These are phyloP conservation scores for Fusarium buharicum DNA, from an alignment of 2,329 filamentous ascomycete genomes.

Conservation along the genomic window DNA sequence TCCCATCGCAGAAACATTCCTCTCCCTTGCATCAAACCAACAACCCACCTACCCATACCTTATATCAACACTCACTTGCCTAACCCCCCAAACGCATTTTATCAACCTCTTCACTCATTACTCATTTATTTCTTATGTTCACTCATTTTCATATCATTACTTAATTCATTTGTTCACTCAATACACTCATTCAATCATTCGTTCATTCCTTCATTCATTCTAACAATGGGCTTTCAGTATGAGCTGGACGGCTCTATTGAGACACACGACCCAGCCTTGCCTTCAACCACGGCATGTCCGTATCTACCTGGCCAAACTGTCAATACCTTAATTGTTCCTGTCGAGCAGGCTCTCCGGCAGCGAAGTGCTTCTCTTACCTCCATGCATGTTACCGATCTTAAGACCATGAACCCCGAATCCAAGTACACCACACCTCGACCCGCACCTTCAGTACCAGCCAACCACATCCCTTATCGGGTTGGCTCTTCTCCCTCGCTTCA, in stretches of 20 bases:
- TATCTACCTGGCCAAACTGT: slow-evolving; percentile 88
- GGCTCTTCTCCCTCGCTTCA: slow-evolving; percentile 48
- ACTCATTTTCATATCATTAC: neutral
- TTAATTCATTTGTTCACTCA: slow-evolving; percentile 12
- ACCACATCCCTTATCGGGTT: slow-evolving; percentile 41
- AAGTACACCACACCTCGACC: slow-evolving; percentile 78
- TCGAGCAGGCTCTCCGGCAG: slow-evolving; percentile 68
- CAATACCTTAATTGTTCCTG: slow-evolving; percentile 84
- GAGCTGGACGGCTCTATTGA: slow-evolving; percentile 82
- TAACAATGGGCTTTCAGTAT: slow-evolving; percentile 67
- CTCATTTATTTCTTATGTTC: slow-evolving; percentile 19
- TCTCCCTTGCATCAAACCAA: slow-evolving; percentile 38
- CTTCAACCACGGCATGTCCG: slow-evolving; percentile 82
- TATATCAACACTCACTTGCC: slow-evolving; percentile 23
- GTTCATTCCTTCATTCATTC: slow-evolving; percentile 26
- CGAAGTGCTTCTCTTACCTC: slow-evolving; percentile 75
- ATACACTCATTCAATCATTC: neutral
- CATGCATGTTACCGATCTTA: slow-evolving; percentile 66
- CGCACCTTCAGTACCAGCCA: slow-evolving; percentile 53
- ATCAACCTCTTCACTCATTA: slow-evolving; percentile 25
- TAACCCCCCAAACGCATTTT: slow-evolving; percentile 33
- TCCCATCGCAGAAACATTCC: slow-evolving; percentile 16
- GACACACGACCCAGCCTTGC: slow-evolving; percentile 76
- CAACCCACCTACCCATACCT: slow-evolving; percentile 14
- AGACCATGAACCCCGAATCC: slow-evolving; percentile 81